A percentile compares a stretch with the other conserved stretches of the same genome.
phyloP scores from a whole-genome alignment of 164 flowering plant genomes.

The Protea cynaroides region DNA sequence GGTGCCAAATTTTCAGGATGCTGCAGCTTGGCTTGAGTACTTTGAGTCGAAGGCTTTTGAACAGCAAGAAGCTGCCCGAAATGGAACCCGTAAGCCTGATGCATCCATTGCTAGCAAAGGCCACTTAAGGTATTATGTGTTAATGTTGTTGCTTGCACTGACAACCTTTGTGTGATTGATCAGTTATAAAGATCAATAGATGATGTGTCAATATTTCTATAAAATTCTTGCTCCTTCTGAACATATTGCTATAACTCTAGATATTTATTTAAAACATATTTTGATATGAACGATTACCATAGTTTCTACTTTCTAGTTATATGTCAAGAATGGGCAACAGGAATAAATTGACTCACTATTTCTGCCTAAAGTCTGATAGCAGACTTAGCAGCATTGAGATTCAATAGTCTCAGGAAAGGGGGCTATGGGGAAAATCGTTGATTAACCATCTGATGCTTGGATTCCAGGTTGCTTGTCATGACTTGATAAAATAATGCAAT shows the following conservation, averaged over 20 bases:
- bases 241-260: neutral
- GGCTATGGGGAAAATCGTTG: neutral
- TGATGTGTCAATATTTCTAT: neutral
- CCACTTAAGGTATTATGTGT: constrained; percentile 65
- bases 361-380: neutral
- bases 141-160: neutral
- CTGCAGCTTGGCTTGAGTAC: constrained; percentile 99
- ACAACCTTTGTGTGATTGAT: neutral
- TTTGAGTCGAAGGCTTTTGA: constrained; percentile 99
- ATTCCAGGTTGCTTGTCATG: neutral
- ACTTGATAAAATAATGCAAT: neutral
- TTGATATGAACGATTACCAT: neutral
- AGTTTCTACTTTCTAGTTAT: no score
- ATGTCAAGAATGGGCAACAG: neutral
- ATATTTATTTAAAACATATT: no score
- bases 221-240: neutral
- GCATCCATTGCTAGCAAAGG: constrained; percentile 99
- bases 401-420: neutral
- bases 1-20: constrained; percentile 62
- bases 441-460: neutral
- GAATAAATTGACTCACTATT: neutral
- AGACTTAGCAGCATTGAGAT: neutral
- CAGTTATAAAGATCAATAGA: no score
- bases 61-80: constrained; percentile 99
- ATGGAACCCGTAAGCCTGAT: constrained; percentile 95